Evolutionary conservation across 257 asterid species (phyloP), one percentile per base, ranked within the genome.

Genomic region (Apocynum venetum): DNA sequence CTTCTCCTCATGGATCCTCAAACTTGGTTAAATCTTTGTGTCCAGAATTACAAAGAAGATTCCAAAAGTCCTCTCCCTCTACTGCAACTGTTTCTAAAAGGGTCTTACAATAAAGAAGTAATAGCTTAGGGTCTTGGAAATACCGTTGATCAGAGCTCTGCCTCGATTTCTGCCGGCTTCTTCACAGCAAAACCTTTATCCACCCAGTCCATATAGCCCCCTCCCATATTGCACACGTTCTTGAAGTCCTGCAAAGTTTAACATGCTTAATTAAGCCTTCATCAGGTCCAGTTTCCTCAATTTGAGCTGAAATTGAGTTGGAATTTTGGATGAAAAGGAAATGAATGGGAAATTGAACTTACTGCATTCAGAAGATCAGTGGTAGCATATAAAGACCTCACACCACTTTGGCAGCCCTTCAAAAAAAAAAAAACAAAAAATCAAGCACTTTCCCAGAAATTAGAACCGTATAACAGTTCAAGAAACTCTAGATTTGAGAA

Each of bases 391-490:
- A 79, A 81, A 63, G 97, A 94, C 84, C 97, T 89, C 9, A 92
- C 97, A 51, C 98, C 98, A 76, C 94, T 90, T 71, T 83, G 92
- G 83, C 98, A 93, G 25, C 97, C 98, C 98, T 93, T 6, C n/a
- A 20, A 79, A 57, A 80, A 77, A 72, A 65, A 65, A 36, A 36
- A 47, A n/a, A n/a, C 4, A 20, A 2, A 46, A 20, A 2, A 12
- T 44, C 31, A 19, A 44, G 0, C 7, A 8, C 2, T 12, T 66
- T 41, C 12, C 25, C 17, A 35, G 8, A 67, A 66, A 36, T 43
- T 38, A 46, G 12, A 66, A 67, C 20, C 31, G 10, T 31, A 31
- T 60, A 57, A 56, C 63, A 4, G 63, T 20, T 3, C 25, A 1
- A 12, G 15, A 8, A 20, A 31, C 13, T 60, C 15, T 1, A 57